Conservation (phyloP, 257 asterid species). For the Solanum boliviense region DNA sequence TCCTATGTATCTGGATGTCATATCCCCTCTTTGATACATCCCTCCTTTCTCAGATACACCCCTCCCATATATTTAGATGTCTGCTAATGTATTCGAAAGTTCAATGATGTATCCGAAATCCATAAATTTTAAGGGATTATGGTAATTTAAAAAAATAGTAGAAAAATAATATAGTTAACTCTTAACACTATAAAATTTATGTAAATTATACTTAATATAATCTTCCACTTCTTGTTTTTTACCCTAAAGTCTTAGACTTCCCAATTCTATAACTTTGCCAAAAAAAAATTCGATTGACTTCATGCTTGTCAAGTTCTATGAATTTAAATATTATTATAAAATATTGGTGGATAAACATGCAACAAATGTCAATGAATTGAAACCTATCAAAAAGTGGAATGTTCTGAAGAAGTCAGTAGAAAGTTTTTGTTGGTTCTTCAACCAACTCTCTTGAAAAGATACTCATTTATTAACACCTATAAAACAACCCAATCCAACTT, state of each 20-base stretch:
- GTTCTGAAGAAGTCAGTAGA: neutral
- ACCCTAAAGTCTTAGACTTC: neutral
- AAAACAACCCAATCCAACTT: too few relatives aligned
- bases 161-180: fast-evolving
- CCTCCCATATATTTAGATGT: too few relatives aligned
- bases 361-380: neutral
- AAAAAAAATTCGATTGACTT: neutral
- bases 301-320: neutral
- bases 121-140: too few relatives aligned
- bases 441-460: neutral
- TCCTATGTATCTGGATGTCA: too few relatives aligned
- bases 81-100: too few relatives aligned
- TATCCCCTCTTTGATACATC: too few relatives aligned
- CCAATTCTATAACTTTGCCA: neutral
- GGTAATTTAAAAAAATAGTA: fast-evolving
- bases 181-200: too few relatives aligned
- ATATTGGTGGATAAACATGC: neutral
- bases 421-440: neutral
- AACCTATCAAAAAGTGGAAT: neutral
- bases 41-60: too few relatives aligned
- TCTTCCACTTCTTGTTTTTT: neutral
- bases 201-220: neutral
- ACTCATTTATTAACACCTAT: neutral
- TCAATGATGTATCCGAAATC: fast-evolving
- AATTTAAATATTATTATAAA: neutral